phyloP scores from a whole-genome alignment of 2,329 filamentous ascomycete genomes.

The Aspergillus carbonarius region DNA sequence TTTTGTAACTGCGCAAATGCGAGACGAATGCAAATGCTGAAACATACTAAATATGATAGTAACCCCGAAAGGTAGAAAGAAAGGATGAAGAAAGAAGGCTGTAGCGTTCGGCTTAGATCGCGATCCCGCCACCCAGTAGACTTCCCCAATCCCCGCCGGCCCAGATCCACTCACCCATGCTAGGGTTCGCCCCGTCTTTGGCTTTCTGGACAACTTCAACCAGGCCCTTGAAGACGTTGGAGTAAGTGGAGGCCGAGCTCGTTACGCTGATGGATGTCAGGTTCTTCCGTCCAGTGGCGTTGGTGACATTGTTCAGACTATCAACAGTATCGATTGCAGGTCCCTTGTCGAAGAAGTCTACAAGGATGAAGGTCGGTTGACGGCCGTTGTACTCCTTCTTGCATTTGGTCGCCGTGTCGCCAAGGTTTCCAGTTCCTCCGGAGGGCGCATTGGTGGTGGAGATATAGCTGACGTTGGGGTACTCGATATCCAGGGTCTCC shows the following conservation, averaged over 20 bases:
- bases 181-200: conserved; percentile 37
- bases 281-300: conserved; percentile 44
- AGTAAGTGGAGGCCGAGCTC: conserved; percentile 29
- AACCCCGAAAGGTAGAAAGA: not conserved
- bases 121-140: conserved; percentile 41
- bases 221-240: conserved; percentile 40
- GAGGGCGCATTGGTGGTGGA: conserved; percentile 64
- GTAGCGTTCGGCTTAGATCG: conserved; percentile 22
- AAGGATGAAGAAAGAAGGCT: not conserved
- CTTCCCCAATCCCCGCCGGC: conserved; percentile 44
- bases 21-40: not conserved
- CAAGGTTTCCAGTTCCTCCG: conserved; percentile 55
- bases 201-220: conserved; percentile 39
- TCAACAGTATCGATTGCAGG: conserved; percentile 70
- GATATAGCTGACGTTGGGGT: conserved; percentile 62
- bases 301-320: conserved; percentile 59
- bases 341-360: conserved; percentile 77
- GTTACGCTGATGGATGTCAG: conserved; percentile 29
- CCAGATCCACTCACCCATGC: conserved; percentile 46
- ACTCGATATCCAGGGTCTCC: conserved; percentile 53
- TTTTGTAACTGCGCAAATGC: not conserved
- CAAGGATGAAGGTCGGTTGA: conserved; percentile 70
- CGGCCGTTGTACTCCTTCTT: conserved; percentile 55
- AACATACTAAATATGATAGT: not conserved
- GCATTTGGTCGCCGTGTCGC: conserved; percentile 53